These are phyloP conservation scores for Amylocystis lapponica DNA, from an alignment of 768 basidiomycete species.

Conservation along the genomic window DNA sequence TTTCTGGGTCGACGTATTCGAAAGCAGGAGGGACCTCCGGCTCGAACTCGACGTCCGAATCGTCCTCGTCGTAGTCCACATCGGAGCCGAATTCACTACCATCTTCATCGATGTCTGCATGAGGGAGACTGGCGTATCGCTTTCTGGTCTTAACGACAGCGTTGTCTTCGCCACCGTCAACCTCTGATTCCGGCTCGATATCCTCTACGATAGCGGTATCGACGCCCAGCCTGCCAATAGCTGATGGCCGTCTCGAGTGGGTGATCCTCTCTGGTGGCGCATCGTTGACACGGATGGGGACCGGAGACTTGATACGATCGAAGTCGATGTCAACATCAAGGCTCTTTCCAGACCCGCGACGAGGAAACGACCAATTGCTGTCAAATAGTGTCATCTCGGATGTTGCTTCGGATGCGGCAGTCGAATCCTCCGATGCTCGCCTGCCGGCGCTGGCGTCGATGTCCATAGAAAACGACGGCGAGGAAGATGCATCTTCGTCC, in stretches of 20 bases:
- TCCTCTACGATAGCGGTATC: neutral
- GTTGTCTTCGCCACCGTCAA: neutral
- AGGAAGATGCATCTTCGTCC: neutral
- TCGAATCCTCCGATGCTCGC: neutral
- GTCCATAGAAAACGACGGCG: neutral
- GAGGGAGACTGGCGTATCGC: neutral
- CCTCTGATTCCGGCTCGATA: neutral
- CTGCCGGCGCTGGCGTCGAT: neutral
- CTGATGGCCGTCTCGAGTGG: no score
- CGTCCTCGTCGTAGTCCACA: slow-evolving; percentile 6
- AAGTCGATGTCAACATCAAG: slow-evolving; percentile 7
- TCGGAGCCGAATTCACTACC: neutral
- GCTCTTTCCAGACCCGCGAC: slow-evolving; percentile 2
- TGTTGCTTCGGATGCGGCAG: neutral
- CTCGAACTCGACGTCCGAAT: neutral
- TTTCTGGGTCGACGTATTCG: slow-evolving; percentile 13
- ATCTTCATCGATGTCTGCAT: neutral
- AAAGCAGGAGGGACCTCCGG: slow-evolving; percentile 8
- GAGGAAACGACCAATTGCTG: neutral
- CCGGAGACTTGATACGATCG: slow-evolving; percentile 6
- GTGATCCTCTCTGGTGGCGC: no score
- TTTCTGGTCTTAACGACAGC: neutral
- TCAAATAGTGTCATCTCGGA: neutral
- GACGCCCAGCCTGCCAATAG: no score
- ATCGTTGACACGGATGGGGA: slow-evolving; percentile 1